phyloP scores from a whole-genome alignment of 352 stramenopile species.

The Blastocystis sp. region DNA sequence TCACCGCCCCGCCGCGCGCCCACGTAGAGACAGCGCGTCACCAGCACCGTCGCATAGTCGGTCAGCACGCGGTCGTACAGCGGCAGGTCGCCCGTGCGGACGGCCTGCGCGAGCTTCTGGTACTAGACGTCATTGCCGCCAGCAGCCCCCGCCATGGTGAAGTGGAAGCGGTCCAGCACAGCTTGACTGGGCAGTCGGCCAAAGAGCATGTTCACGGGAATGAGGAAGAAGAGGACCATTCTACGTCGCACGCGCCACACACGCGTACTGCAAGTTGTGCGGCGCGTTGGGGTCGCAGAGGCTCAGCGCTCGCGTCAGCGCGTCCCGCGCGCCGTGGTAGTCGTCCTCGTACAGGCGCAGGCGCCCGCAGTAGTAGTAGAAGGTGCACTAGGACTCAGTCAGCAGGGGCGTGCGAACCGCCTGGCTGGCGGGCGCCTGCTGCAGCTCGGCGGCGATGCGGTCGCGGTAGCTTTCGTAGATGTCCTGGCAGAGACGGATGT shows the following conservation, averaged over 20 bases:
- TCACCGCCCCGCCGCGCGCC: not conserved
- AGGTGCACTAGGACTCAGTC: conserved; percentile 11
- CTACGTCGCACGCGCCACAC: not conserved
- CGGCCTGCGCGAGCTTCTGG: not conserved
- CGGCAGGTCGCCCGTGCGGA: not conserved
- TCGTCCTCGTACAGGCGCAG: conserved; percentile 28
- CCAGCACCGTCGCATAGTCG: not conserved
- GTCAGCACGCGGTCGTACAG: not conserved
- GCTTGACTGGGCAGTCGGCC: not conserved
- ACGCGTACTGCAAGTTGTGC: not conserved
- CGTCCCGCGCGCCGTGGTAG: not conserved
- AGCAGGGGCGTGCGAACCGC: not conserved
- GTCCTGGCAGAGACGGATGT: conserved; percentile 11
- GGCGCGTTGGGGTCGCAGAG: not conserved
- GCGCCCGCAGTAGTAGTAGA: conserved; percentile 39
- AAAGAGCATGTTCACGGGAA: conserved; percentile 43
- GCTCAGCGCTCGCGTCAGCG: not conserved
- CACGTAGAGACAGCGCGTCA: conserved; percentile 10
- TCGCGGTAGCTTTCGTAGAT: conserved; percentile 50
- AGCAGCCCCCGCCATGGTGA: not conserved
- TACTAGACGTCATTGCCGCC: not conserved
- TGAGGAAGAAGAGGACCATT: conserved; percentile 24
- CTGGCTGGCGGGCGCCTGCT: not conserved
- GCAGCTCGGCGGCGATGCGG: not conserved
- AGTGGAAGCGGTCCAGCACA: not conserved